Base-by-base conservation (phyloP, 805 yeast species). In the Brettanomyces sp. region DNA sequence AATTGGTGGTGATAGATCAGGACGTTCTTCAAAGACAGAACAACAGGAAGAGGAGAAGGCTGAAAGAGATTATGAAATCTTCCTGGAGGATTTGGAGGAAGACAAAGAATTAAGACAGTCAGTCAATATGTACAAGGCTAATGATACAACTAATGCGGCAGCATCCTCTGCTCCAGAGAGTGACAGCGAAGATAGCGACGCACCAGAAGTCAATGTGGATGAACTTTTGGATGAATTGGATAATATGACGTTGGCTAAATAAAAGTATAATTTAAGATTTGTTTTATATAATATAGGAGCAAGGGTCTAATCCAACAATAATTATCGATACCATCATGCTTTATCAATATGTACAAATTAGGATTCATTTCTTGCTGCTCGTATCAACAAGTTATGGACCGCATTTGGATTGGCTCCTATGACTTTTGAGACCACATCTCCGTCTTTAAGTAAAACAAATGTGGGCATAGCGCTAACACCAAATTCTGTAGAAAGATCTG, bases 81-180 rank as follows among this genome's bases (percentile, higher is more conserved):
- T 93, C 86, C 77, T 93, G 69, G 97, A 88, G 69, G 96, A 93
- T 65, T 79, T 93, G 63, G 99, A 93, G 72, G 98, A 93, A 68
- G 99, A 93, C 67, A 81, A 81, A 46, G 99, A 93, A 63, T 76
- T 93, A 63, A 85, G 99, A 72, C 89, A 84, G 57, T 80, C 88
- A 41, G 79, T 93, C 65, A 91, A 93, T 62, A 60, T 93, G 58
- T 93, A 93, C 73, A 93, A 89, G 69, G 79, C 39, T 12, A 32
- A 42, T 8, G 63, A 59, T 57, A 45, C 63, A 56, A 35, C 54
- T 45, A 44, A 57, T 57, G 38, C 39, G 22, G 42, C 44, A 12
- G 12, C 56, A 51, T 58, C 23, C 36, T 38, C 43, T 25, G 34
- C 60, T 9, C 67, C 59, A 9, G 66, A 59, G 24, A 75, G 67